Percentiles rank a stretch among this genome's conserved stretches.
These are phyloP conservation scores for Boletus sp. DNA, from an alignment of 1,284 basidiomycete species.

Conservation along the genomic window DNA sequence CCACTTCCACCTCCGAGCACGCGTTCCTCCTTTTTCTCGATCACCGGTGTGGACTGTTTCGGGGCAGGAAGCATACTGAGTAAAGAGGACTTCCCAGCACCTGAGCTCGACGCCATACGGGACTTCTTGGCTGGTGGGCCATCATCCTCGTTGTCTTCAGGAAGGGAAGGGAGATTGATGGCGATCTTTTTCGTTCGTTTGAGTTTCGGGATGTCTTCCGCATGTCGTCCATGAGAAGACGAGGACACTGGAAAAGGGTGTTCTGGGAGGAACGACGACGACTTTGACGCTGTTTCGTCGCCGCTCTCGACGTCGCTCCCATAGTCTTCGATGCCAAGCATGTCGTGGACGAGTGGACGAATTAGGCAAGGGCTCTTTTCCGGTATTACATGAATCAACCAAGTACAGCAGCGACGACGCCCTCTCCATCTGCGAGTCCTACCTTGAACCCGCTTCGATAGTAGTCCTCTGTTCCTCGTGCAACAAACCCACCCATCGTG, in stretches of 20 bases:
- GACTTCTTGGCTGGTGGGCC: slow-evolving; percentile 63
- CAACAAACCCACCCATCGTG: slow-evolving; percentile 37
- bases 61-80: slow-evolving; percentile 77
- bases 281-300: slow-evolving; percentile 40
- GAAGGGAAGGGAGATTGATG: slow-evolving; percentile 64
- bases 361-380: not conserved
- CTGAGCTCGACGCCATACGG: slow-evolving; percentile 46
- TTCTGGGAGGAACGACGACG: slow-evolving; percentile 26
- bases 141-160: slow-evolving; percentile 46
- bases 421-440: slow-evolving; percentile 23
- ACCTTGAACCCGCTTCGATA: slow-evolving; percentile 23
- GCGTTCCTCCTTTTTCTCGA: slow-evolving; percentile 43
- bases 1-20: slow-evolving; percentile 68
- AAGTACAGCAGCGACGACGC: slow-evolving; percentile 20
- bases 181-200: slow-evolving; percentile 69
- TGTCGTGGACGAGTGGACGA: slow-evolving; percentile 32
- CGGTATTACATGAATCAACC: not conserved
- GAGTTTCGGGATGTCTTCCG: slow-evolving; percentile 24
- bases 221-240: slow-evolving; percentile 18
- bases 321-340: slow-evolving; percentile 77
- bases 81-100: slow-evolving; percentile 66
- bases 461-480: slow-evolving; percentile 15
- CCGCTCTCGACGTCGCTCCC: slow-evolving; percentile 68
- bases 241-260: slow-evolving; percentile 38
- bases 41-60: slow-evolving; percentile 51